phyloP scores from a whole-genome alignment of 2,329 filamentous ascomycete genomes.

The Aspergillus sp. region DNA sequence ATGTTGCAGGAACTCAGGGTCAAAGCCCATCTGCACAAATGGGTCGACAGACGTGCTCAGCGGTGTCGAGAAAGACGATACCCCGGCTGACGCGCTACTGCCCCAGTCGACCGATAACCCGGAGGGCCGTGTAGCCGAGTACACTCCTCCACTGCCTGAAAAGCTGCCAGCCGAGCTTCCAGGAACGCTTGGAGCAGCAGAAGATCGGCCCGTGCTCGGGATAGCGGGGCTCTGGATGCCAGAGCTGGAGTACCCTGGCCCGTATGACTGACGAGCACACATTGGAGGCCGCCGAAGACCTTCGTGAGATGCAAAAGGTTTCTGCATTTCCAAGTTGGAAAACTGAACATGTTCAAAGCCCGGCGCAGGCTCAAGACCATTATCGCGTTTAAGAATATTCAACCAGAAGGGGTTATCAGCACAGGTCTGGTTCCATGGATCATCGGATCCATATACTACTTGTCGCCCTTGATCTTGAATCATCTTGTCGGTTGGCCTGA shows the following conservation, averaged over 20 bases:
- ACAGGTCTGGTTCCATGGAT: constrained; percentile 45
- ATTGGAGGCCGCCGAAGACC: constrained; percentile 33
- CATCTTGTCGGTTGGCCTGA: constrained; percentile 38
- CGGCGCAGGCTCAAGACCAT: constrained; percentile 35
- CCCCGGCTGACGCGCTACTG: constrained; percentile 30
- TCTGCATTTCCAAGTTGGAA: constrained; percentile 42
- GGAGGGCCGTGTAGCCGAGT: constrained; percentile 25
- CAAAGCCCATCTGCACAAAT: constrained; percentile 40
- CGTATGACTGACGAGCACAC: constrained; percentile 25
- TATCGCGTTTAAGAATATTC: constrained; percentile 44
- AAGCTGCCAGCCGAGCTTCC: constrained; percentile 37
- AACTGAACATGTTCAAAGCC: constrained; percentile 35
- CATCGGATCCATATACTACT: constrained; percentile 35
- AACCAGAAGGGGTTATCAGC: constrained; percentile 50
- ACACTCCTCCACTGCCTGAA: constrained; percentile 33
- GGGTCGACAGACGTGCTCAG: constrained; percentile 30
- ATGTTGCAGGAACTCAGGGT: constrained; percentile 38
- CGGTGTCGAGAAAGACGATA: constrained; percentile 35
- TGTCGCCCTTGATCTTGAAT: constrained; percentile 36
- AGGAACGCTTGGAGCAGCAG: constrained; percentile 35
- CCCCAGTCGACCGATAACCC: constrained; percentile 34
- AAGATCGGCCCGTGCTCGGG: constrained; percentile 32
- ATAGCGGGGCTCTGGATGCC: constrained; percentile 34
- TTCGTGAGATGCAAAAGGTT: constrained; percentile 42
- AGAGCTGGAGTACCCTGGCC: constrained; percentile 28